Base-by-base conservation (phyloP, 225 moss, liverwort and hornwort species). In the Anthoceros angustus region DNA sequence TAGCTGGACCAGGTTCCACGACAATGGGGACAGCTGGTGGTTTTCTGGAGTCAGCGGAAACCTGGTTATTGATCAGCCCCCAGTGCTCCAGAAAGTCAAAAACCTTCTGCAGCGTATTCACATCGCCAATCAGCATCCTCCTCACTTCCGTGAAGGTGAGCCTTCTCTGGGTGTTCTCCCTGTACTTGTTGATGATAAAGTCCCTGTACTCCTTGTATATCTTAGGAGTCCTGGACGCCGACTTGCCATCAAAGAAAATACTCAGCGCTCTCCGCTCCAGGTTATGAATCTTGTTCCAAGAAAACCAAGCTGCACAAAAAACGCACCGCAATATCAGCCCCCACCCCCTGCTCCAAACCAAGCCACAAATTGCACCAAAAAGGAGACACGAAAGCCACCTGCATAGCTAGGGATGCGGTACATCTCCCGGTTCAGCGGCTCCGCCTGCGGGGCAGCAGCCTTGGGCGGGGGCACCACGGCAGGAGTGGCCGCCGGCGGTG, bases 51-150 rank as follows among this genome's bases (percentile, higher is more conserved):
- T 86, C 92, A 32, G 71, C 75, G 49, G 85, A 74, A 24, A 84
- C 98, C 66, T 87, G 81, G 67, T 98, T 92, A 68, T 98, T 98
- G n/a, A 98, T 87, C 55, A 98, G 75, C 40, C 98, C 98, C 98
- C 98, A 98, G 61, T 98, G 92, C 72, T 98, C 98, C 74, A 98
- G 75, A 73, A 92, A 98, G 39, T 83, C 92, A 72, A 98, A 78
- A 43, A 98, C 75, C 41, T 87, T 82, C 20, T 64, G 70, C 7
- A 83, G 72, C 15, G 79, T 75, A 61, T 80, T 92, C 45, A 77
- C 77, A 67, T 92, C 87, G 68, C 81, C 89, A 14, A 71, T 81
- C 68, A 98, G 82, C 62, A 77, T 78, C 77, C 70, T 89, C 72
- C 81, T 84, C 67, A 92, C 73, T 60, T 89, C 89, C 65, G 81